Base-by-base conservation (phyloP, 768 basidiomycete genomes). In the Podaxis sp. region DNA sequence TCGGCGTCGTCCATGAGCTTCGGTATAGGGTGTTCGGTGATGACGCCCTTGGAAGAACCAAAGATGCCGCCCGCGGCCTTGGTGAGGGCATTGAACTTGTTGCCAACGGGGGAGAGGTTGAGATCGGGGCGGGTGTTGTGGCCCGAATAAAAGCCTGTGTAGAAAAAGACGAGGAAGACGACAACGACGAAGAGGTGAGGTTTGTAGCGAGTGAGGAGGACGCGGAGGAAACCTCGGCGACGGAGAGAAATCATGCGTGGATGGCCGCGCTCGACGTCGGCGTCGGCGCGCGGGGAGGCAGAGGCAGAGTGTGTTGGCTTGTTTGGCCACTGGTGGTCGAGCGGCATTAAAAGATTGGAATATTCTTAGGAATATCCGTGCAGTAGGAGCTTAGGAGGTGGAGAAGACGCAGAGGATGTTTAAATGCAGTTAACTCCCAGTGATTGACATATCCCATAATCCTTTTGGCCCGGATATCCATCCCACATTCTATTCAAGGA, bases 1-100 rank as follows among this genome's bases (percentile, higher is more conserved):
- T 94, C 93, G 0, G 95, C 97, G 2, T 93, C 86, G 11, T 85
- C 83, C 83, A 99, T 91, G 66, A 98, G 84, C 40, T 77, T 80
- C 0, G 93, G 81, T 65, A 99, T 97, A 5, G 96, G 96, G 72
- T 99, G 94, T 24, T 74, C 73, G 13, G 52, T 58, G 37, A 70
- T 56, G 33, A 66, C 66, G 55, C 66, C 65, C 66, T 64, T 68
- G 15, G 66, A 59, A 41, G 66, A 63, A 22, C 67, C 60, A 8
- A 72, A 59, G 20, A 69, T 49, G 15, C 65, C 60, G 15, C 46
- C 65, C 10, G 65, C 65, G 12, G 68, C 56, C 13, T 69, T 57
- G 22, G 72, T 52, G 30, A 62, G 46, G 15, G 64, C 70, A 72
- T 46, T 60, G 64, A 46, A 67, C 66, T 57, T 68, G 66, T 13